Evolutionary conservation across 1,284 basidiomycete species (phyloP), one percentile per base, ranked within the genome.

Genomic region (Inonotus obliquus): DNA sequence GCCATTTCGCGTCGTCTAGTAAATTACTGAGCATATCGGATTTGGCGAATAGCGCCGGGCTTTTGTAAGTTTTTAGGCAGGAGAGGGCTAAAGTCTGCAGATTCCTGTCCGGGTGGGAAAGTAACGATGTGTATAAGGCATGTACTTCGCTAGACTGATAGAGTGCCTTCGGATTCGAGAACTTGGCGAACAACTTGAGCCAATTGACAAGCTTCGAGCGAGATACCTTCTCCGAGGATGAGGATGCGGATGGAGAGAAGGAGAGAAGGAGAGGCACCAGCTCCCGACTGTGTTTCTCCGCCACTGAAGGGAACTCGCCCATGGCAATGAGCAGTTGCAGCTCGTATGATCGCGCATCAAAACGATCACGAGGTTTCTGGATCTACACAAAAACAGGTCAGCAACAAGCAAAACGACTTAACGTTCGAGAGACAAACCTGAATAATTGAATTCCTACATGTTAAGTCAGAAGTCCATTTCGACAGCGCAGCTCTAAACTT

Each of bases 121-220:
- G 82, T n/a, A 94, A 81, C 17, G 81, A 76, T 14, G 83, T 80
- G 74, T 96, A 94, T 23, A 94, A 75, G 0, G 73, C 63, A 61
- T 84, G 84, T 17, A 99, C 80, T 0, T 81, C 81, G 10, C 87
- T 81, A 0, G 92, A 83, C 2, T 85, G 81, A 69, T 86, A 84
- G 1, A 97, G 78, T 0, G 92, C 91, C 73, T 94, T 96, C 10
- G 95, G 95, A 70, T 98, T 98, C 67, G 78, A 78, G 71, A 99
- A 92, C 72, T 94, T 96, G 61, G 91, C 83, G 71, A 98, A 92
- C 1, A 99, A 80, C 37, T 85, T 84, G 27, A 99, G 85, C 87
- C 92, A 98, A 1, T 83, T 79, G 19, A 74, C 79, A 29, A 94
- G 81, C 67, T 83, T 86, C n/a, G 77, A 73, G 59, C 81, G 78